Percentiles rank a stretch among this genome's conserved stretches.
Evolutionary conservation across 2,329 filamentous ascomycete species (phyloP).

Genomic region (Acrocalymma vagum): DNA sequence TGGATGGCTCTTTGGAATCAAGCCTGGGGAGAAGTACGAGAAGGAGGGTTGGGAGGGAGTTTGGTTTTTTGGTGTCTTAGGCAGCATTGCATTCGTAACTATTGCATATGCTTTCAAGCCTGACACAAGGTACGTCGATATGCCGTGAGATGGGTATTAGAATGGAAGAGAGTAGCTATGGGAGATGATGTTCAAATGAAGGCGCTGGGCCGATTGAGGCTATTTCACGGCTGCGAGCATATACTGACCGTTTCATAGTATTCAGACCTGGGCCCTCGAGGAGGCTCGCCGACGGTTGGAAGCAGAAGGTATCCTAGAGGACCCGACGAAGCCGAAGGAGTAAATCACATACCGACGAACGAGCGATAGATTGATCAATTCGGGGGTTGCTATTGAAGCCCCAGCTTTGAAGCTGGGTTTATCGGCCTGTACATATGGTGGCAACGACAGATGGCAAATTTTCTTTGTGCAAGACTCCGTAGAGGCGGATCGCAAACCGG

Average conservation of each 20-base stretch:
- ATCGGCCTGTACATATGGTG: constrained; percentile 20
- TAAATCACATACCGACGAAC: constrained; percentile 10
- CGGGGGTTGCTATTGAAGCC: too few relatives aligned
- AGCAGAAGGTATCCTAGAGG: constrained; percentile 90
- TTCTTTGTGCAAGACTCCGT: constrained; percentile 18
- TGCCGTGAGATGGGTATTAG: constrained; percentile 2
- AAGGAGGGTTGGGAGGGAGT: constrained; percentile 95
- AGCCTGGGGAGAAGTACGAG: constrained; percentile 94
- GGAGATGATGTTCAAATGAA: not conserved
- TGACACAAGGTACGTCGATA: constrained; percentile 89
- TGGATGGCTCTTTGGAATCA: constrained; percentile 93
- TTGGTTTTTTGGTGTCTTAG: constrained; percentile 86
- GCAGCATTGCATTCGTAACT: constrained; percentile 74
- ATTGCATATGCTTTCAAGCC: constrained; percentile 96
- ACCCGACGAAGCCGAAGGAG: constrained; percentile 68
- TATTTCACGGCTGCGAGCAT: not conserved
- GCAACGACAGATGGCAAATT: constrained; percentile 13
- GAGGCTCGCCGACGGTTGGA: constrained; percentile 95
- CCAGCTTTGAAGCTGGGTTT: not conserved
- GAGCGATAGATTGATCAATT: not conserved
- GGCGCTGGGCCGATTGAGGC: not conserved
- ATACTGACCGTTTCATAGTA: constrained; percentile 64
- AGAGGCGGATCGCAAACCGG: constrained; percentile 17
- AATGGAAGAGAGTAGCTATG: not conserved
- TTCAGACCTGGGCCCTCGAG: constrained; percentile 99